A percentile compares a stretch with the other conserved stretches of the same genome.
phyloP scores from a whole-genome alignment of 176 grass and related monocot genomes.

The Avena atlantica region DNA sequence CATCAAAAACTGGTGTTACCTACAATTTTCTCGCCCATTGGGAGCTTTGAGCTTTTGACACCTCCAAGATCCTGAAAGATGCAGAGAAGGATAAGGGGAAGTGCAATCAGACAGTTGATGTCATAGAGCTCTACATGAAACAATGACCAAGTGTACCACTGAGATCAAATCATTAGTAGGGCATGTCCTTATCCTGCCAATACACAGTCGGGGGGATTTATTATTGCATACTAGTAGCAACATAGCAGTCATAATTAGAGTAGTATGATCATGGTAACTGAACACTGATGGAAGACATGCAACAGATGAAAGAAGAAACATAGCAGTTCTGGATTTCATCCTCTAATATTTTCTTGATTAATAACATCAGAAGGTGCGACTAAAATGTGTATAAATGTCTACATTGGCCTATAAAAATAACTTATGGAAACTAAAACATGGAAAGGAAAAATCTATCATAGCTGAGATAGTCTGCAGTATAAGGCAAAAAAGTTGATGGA shows the following conservation, averaged over 20 bases:
- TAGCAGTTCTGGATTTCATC: neutral
- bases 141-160: slow-evolving; percentile 48
- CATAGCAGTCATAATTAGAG: slow-evolving; percentile 39
- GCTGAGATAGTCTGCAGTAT: slow-evolving; percentile 42
- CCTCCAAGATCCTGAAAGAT: too few relatives aligned
- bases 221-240: slow-evolving; percentile 38
- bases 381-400: too few relatives aligned
- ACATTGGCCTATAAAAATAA: too few relatives aligned
- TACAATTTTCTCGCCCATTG: too few relatives aligned
- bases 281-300: slow-evolving; percentile 11
- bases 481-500: neutral
- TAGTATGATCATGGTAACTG: slow-evolving; percentile 4
- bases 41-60: too few relatives aligned
- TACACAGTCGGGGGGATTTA: slow-evolving; percentile 45
- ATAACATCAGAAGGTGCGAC: too few relatives aligned
- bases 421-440: neutral
- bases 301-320: neutral
- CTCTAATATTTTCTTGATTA: too few relatives aligned
- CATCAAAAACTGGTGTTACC: too few relatives aligned
- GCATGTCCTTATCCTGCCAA: slow-evolving; percentile 37
- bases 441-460: slow-evolving; percentile 19
- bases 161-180: slow-evolving; percentile 78
- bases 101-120: slow-evolving; percentile 23
- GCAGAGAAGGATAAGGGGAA: neutral
- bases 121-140: slow-evolving; percentile 35